Evolutionary conservation across 306 rosid genomes (phyloP).

Genomic region (Astragalus membranaceus): DNA sequence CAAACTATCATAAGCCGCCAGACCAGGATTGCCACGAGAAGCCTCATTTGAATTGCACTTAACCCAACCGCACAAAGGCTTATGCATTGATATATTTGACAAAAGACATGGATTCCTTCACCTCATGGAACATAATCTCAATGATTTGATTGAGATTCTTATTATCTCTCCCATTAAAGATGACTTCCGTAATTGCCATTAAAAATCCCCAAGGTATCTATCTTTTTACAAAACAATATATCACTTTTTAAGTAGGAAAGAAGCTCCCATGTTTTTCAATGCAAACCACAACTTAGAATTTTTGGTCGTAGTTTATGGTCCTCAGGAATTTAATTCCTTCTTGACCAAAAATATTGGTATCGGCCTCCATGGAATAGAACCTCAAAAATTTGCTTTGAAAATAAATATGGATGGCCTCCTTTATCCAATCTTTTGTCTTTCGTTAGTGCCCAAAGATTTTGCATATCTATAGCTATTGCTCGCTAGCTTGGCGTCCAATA

Average conservation of each 20-base stretch:
- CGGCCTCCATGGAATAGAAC: not conserved
- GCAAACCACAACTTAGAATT: not conserved
- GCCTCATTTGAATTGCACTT: no score
- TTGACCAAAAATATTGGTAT: not conserved
- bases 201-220: not conserved
- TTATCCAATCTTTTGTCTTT: not conserved
- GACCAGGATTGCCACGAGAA: no score
- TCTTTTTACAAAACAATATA: not conserved
- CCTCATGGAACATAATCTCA: conserved; percentile 16
- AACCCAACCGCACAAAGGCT: no score
- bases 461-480: conserved; percentile 8
- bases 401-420: not conserved
- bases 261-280: not conserved
- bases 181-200: not conserved
- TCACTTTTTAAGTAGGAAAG: not conserved
- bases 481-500: not conserved
- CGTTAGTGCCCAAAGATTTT: conserved; percentile 16
- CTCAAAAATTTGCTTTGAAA: not conserved
- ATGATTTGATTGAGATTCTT: conserved; percentile 14
- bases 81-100: no score
- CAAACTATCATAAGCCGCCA: no score
- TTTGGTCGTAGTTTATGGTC: not conserved
- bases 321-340: conserved; percentile 18
- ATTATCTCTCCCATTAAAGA: not conserved
- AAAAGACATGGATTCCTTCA: not conserved